Base-by-base conservation (phyloP, 495 filamentous ascomycete genomes). In the Podospora bellae-mahoneyi region DNA sequence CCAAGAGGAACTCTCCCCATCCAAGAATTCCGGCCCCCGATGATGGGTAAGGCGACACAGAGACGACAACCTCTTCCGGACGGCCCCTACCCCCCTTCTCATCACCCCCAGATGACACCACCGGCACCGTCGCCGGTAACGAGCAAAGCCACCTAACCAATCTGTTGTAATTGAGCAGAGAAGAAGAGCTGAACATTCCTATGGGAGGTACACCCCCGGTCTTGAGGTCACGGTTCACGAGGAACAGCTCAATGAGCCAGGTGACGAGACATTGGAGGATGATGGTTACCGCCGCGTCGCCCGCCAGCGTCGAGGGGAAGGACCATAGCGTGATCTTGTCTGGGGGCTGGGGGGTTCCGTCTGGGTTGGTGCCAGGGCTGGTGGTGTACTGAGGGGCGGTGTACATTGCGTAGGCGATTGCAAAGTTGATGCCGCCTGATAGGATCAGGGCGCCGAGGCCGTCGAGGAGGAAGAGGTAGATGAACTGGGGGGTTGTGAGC, bases 371-470 rank as follows among this genome's bases (percentile, higher is more conserved):
- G 30, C 30, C 30, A 9, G 19, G 5, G 44, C 1, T 19, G 57
- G 39, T 44, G 65, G 63, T 57, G 58, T 58, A 58, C 55, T 18
- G 44, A 48, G 53, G 27, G 55, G 20, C 27, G 7, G 30, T 48
- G 26, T 5, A 62, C 69, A 64, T 72, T 81, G 78, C 76, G 67
- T 82, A 83, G 55, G 80, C 80, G 34, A 81, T 77, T 30, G 79
- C 79, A 62, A 82, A 81, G 71, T 83, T 82, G 69, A 82, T 78
- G 6, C 71, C 80, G 15, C 77, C 81, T 0, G 78, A 78, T 0
- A 82, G 19, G 59, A 78, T 60, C 65, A 76, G 68, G n/a, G 80
- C 77, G 23, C 74, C 75, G 30, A 83, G 39, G 4, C 79, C 80
- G 66, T 82, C 76, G 9, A 80, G 55, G 59, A 77, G 39, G 65